Conservation (phyloP, 805 yeast genomes). For the Candida ulmi region DNA sequence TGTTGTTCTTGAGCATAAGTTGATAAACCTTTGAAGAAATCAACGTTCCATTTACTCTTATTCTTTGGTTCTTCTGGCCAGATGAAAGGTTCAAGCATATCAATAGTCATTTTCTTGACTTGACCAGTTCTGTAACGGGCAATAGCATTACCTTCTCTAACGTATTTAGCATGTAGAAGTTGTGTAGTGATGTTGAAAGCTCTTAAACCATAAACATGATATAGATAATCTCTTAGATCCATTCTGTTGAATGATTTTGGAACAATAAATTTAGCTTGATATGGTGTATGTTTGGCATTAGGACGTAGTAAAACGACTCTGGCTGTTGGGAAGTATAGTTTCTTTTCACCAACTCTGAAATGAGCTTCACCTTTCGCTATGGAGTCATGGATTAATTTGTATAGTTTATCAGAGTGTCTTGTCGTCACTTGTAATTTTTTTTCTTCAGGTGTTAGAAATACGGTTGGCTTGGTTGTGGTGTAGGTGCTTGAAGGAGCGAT, state of each 20-base stretch:
- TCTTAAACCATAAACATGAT: slow-evolving; percentile 83
- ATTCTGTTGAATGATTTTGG: slow-evolving; percentile 91
- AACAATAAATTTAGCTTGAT: slow-evolving; percentile 92
- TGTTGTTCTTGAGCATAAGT: slow-evolving; percentile 47
- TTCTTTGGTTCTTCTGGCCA: slow-evolving; percentile 73
- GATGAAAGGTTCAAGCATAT: slow-evolving; percentile 90
- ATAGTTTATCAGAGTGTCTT: slow-evolving; percentile 21
- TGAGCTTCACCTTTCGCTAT: slow-evolving; percentile 66
- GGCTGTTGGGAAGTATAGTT: slow-evolving; percentile 82
- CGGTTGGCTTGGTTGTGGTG: slow-evolving; percentile 4
- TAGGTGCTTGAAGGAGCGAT: slow-evolving; percentile 12
- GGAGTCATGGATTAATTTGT: slow-evolving; percentile 32
- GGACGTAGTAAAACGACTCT: slow-evolving; percentile 78
- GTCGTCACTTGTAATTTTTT: slow-evolving; percentile 17
- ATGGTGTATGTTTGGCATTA: slow-evolving; percentile 94
- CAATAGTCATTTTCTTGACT: slow-evolving; percentile 93
- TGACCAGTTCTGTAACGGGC: slow-evolving; percentile 77
- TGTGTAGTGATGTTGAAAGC: slow-evolving; percentile 88
- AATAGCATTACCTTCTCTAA: slow-evolving; percentile 49
- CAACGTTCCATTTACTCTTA: slow-evolving; percentile 35
- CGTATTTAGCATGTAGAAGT: slow-evolving; percentile 65
- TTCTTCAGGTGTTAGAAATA: slow-evolving; percentile 11
- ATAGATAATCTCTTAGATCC: slow-evolving; percentile 90
- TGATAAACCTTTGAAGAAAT: slow-evolving; percentile 41
- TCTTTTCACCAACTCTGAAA: slow-evolving; percentile 72